Evolutionary conservation across 768 basidiomycete species (phyloP).

Genomic region (Suillus discolor): DNA sequence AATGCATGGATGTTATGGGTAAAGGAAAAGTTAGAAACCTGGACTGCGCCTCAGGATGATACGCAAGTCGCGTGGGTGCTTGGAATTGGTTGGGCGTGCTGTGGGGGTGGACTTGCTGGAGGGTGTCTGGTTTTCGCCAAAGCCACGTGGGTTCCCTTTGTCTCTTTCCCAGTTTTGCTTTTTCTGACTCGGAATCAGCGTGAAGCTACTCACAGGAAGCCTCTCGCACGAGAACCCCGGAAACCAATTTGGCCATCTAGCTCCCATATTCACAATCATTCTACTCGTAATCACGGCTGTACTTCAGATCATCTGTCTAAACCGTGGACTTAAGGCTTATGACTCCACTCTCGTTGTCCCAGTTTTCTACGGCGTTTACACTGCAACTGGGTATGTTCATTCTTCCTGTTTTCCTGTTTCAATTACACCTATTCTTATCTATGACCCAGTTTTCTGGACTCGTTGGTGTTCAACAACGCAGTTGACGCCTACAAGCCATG

Average conservation of each 20-base stretch:
- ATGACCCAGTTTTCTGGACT: constrained; percentile 55
- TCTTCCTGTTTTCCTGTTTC: not conserved
- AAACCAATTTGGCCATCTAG: constrained; percentile 84
- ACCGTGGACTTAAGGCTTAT: constrained; percentile 87
- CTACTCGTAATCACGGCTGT: constrained; percentile 72
- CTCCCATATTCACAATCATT: constrained; percentile 76
- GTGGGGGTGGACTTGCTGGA: constrained; percentile 89
- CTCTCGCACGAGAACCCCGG: constrained; percentile 80
- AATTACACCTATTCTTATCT: constrained; percentile 13
- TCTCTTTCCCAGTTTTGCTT: constrained; percentile 5
- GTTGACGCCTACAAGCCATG: constrained; percentile 85
- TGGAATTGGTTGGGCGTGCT: constrained; percentile 93
- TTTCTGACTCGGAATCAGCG: constrained; percentile 43
- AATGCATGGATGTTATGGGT: constrained; percentile 51
- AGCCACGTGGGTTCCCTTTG: constrained; percentile 29
- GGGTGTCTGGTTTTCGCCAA: constrained; percentile 86
- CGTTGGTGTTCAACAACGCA: constrained; percentile 81
- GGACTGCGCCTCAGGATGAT: constrained; percentile 82
- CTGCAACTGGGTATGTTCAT: constrained; percentile 66
- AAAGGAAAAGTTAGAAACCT: constrained; percentile 65
- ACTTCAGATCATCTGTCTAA: constrained; percentile 88
- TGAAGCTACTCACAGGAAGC: constrained; percentile 76
- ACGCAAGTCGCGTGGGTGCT: constrained; percentile 86
- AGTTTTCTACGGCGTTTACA: constrained; percentile 93
- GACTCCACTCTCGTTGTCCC: constrained; percentile 93